Percentiles rank a stretch among this genome's conserved stretches.
phyloP scores from a whole-genome alignment of 257 asterid species.

The Paulownia fortunei region DNA sequence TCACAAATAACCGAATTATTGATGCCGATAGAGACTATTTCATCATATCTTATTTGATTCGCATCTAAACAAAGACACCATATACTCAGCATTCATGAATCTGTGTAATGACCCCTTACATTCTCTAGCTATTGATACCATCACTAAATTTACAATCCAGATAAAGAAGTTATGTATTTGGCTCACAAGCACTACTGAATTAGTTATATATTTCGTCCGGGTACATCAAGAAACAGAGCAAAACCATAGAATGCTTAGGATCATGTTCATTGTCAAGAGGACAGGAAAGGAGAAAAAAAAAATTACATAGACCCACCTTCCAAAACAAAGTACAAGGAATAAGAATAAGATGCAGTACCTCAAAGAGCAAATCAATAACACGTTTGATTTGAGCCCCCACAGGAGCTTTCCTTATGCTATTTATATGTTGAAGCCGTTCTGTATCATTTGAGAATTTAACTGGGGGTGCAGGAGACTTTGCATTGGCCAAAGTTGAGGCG shows the following conservation, averaged over 20 bases:
- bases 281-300: neutral
- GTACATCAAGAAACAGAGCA: neutral
- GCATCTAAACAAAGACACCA: neutral
- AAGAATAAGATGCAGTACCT: slow-evolving; percentile 49
- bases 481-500: slow-evolving; percentile 42
- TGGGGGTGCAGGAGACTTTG: slow-evolving; percentile 60
- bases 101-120: neutral
- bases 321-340: slow-evolving; percentile 16
- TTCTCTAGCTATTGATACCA: neutral
- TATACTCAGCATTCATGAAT: slow-evolving; percentile 5
- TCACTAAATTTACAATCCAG: neutral
- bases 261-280: neutral
- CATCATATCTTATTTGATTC: neutral
- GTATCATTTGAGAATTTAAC: slow-evolving; percentile 86
- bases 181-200: neutral
- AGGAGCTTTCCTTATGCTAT: slow-evolving; percentile 93
- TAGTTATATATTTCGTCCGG: neutral
- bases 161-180: neutral
- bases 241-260: neutral
- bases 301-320: neutral
- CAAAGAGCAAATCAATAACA: slow-evolving; percentile 79
- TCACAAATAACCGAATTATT: neutral
- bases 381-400: slow-evolving; percentile 94
- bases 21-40: neutral
- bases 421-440: slow-evolving; percentile 82